Evolutionary conservation across 2,329 filamentous ascomycete species (phyloP), one percentile per base, ranked within the genome.

Genomic region (Tolypocladium tropicale): DNA sequence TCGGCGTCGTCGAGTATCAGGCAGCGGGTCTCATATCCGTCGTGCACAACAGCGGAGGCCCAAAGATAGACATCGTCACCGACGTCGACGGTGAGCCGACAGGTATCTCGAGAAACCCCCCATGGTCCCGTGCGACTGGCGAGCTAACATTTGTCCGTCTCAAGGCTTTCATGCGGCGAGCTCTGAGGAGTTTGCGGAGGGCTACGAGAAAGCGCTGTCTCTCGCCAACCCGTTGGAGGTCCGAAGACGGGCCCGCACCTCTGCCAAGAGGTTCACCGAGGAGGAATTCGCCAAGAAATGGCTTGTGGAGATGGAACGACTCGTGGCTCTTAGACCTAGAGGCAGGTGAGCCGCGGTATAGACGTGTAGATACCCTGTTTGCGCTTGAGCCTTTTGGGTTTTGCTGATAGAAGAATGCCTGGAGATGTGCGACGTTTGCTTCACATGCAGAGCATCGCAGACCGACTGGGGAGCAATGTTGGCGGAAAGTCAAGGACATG

Each of bases 1-100:
- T 99, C 57, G 94, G 94, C 1, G 92, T 97, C 18, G 94, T 99
- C 43, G 94, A 99, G 76, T 99, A 97, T 68, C 92, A 97, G 69
- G 94, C 94, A 4, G 94, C 94, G 0, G 94, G 94, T 1, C 76
- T 99, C 57, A 91, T 99, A 56, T 85, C 88, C 6, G 92, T 99
- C 0, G 94, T 97, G 10, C 94, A 99, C 65, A 79, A 96, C 70
- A 94, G 89, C 53, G 94, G 93, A 10, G 94, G 94, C 0, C 94
- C 94, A 2, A 96, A 94, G 72, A 73, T 90, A 59, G 94, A 99
- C 68, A 99, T 99, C 62, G 93, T 97, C 18, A 82, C 90, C 11
- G 80, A 88, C 12, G 76, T 94, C 37, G 85, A 94, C 60, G 90
- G 89, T 4, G 75, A 86, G 61, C 84, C 87, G 12, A 96, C 89